Conservation (phyloP, 129 eudicot genomes). For the Oenanthe sinensis region DNA sequence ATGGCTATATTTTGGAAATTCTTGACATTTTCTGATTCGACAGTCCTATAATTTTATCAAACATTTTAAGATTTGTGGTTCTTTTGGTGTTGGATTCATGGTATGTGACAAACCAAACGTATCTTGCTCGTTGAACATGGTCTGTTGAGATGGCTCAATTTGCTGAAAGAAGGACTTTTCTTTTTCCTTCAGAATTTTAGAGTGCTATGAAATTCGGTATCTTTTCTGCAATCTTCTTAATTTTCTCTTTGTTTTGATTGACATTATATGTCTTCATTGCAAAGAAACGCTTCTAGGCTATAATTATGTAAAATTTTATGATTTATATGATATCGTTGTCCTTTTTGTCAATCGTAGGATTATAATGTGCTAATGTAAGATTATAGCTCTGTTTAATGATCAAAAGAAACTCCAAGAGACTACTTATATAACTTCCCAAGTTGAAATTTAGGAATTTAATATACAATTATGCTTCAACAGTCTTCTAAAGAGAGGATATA, state of each 20-base stretch:
- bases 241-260: background rate
- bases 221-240: background rate
- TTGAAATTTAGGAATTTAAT: too few species aligned
- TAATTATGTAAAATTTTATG: background rate
- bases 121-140: background rate
- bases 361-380: background rate
- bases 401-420: too few species aligned
- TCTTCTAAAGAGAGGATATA: too few species aligned
- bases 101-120: background rate
- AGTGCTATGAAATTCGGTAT: background rate
- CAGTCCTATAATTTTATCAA: background rate
- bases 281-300: background rate
- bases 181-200: background rate
- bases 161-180: background rate
- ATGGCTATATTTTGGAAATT: slow-evolving; percentile 69
- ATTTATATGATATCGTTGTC: background rate
- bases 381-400: too few species aligned
- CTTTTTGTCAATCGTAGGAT: background rate
- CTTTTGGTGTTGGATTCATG: background rate
- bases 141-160: background rate
- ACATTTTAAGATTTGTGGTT: background rate
- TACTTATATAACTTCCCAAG: too few species aligned
- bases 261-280: background rate
- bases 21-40: slow-evolving; percentile 74
- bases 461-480: too few species aligned